Conservation (phyloP, 495 filamentous ascomycete species). For the Aspergillus panamensis region DNA sequence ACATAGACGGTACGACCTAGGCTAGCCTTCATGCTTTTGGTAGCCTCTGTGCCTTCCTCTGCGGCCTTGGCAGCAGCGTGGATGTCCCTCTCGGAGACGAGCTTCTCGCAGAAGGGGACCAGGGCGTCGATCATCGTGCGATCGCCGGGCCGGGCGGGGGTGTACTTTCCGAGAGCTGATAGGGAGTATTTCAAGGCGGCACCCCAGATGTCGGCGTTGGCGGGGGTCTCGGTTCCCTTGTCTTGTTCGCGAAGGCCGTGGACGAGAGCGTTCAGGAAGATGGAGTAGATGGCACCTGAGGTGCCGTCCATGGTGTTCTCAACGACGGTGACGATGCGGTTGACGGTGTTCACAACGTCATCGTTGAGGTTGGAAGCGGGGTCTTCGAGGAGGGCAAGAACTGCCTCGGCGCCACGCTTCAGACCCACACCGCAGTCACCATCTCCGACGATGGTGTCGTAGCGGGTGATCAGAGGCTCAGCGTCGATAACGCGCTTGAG, state of each 20-base stretch:
- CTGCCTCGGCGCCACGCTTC: slow-evolving; percentile 84
- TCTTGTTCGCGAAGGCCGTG: slow-evolving; percentile 64
- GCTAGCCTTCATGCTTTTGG: slow-evolving; percentile 87
- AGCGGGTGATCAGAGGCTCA: slow-evolving; percentile 82
- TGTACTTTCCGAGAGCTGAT: slow-evolving; percentile 72
- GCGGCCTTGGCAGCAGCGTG: slow-evolving; percentile 71
- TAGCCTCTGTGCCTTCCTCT: slow-evolving; percentile 70
- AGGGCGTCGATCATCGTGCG: slow-evolving; percentile 89
- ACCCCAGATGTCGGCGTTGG: slow-evolving; percentile 64
- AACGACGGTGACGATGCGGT: slow-evolving; percentile 75
- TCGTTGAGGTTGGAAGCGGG: slow-evolving; percentile 49
- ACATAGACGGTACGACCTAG: slow-evolving; percentile 90
- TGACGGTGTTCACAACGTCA: slow-evolving; percentile 69
- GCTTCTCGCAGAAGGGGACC: slow-evolving; percentile 74
- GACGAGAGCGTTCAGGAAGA: slow-evolving; percentile 89
- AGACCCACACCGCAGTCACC: slow-evolving; percentile 93
- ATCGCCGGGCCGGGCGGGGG: slow-evolving; percentile 84
- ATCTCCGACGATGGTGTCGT: slow-evolving; percentile 90
- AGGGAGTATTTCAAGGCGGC: slow-evolving; percentile 68
- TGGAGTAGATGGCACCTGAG: slow-evolving; percentile 90
- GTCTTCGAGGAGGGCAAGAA: slow-evolving; percentile 61
- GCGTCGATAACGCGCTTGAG: slow-evolving; percentile 68
- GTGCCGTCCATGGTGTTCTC: slow-evolving; percentile 94
- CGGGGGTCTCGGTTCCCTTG: slow-evolving; percentile 43
- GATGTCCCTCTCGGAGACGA: slow-evolving; percentile 60